phyloP scores from a whole-genome alignment of 116 monocot genomes.

The Iris pallida region DNA sequence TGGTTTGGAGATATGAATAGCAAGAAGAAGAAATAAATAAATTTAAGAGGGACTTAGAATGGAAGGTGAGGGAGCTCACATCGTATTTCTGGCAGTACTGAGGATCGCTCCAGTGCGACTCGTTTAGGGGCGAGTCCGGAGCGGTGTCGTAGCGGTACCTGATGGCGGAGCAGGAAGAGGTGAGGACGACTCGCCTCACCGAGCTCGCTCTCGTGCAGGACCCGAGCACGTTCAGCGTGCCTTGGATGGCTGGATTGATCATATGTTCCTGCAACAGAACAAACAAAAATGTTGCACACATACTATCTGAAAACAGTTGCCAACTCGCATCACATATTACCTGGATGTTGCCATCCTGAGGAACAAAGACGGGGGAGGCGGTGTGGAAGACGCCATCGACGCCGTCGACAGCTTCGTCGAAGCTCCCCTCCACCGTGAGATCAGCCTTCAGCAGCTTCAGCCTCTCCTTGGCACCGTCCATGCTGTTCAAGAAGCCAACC shows the following conservation, averaged over 20 bases:
- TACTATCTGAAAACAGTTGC: too few relatives aligned
- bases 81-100: slow-evolving; percentile 71
- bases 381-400: slow-evolving; percentile 88
- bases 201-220: slow-evolving; percentile 58
- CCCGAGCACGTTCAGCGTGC: slow-evolving; percentile 64
- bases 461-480: slow-evolving; percentile 72
- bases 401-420: slow-evolving; percentile 66
- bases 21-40: too few relatives aligned
- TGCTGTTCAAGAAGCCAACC: slow-evolving; percentile 55
- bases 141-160: slow-evolving; percentile 53
- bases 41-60: not conserved
- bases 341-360: slow-evolving; percentile 24
- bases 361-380: slow-evolving; percentile 60
- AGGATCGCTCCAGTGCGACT: slow-evolving; percentile 78
- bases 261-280: slow-evolving; percentile 32
- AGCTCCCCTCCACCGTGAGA: slow-evolving; percentile 70
- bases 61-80: slow-evolving; percentile 14
- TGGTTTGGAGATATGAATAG: too few relatives aligned
- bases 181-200: slow-evolving; percentile 68
- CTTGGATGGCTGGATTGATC: slow-evolving; percentile 62
- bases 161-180: slow-evolving; percentile 80
- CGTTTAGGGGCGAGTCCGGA: slow-evolving; percentile 49
- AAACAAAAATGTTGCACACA: too few relatives aligned
- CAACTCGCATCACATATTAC: too few relatives aligned
- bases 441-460: slow-evolving; percentile 69